Conservation (phyloP, 2,329 filamentous ascomycete species). For the Aspergillus novoparasiticus region DNA sequence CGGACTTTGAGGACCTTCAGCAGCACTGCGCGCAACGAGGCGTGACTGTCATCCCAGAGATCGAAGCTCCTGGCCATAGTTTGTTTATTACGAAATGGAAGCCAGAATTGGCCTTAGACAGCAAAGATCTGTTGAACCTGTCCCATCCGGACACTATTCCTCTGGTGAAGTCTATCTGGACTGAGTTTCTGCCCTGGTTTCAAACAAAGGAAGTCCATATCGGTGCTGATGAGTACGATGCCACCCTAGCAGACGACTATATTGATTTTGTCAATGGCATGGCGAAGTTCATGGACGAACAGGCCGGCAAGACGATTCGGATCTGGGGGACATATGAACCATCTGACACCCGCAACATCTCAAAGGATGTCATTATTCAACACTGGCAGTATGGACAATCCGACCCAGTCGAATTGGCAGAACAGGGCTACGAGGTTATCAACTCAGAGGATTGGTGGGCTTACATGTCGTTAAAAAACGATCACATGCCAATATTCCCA, state of each 20-base stretch:
- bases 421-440: slow-evolving; percentile 53
- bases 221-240: slow-evolving; percentile 59
- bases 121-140: slow-evolving; percentile 58
- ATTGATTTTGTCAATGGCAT: slow-evolving; percentile 58
- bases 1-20: slow-evolving; percentile 58
- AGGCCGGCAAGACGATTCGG: slow-evolving; percentile 49
- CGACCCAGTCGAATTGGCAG: slow-evolving; percentile 50
- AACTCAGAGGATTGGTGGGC: slow-evolving; percentile 60
- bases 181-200: slow-evolving; percentile 59
- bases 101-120: slow-evolving; percentile 55
- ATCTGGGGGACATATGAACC: slow-evolving; percentile 62
- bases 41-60: slow-evolving; percentile 62
- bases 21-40: slow-evolving; percentile 55
- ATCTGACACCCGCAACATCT: slow-evolving; percentile 41
- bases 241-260: slow-evolving; percentile 51
- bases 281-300: slow-evolving; percentile 48
- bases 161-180: slow-evolving; percentile 58
- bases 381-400: slow-evolving; percentile 61
- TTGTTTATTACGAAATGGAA: slow-evolving; percentile 62
- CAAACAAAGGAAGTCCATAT: slow-evolving; percentile 58
- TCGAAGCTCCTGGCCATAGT: slow-evolving; percentile 62
- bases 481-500: slow-evolving; percentile 54
- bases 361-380: slow-evolving; percentile 53
- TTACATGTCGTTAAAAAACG: slow-evolving; percentile 59
- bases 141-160: slow-evolving; percentile 58